phyloP scores from a whole-genome alignment of 305 asterid genomes.

The Rubia tinctorum region DNA sequence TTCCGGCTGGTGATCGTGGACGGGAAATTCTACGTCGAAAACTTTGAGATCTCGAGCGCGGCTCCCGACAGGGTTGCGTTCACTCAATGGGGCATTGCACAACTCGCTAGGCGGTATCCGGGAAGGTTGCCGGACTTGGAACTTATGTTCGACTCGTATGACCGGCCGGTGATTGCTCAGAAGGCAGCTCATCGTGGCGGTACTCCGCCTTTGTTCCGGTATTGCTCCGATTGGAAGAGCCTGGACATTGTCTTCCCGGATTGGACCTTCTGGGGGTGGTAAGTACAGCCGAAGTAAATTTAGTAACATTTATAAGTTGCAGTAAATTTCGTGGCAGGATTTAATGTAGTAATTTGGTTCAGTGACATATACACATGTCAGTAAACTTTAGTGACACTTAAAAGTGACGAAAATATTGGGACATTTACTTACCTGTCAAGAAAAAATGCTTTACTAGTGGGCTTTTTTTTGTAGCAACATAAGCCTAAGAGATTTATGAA shows the following conservation, averaged over 20 bases:
- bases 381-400: too few relatives aligned
- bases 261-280: constrained; percentile 99
- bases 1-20: constrained; percentile 54
- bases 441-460: too few relatives aligned
- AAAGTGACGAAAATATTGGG: too few relatives aligned
- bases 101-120: constrained; percentile 65
- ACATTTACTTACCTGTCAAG: too few relatives aligned
- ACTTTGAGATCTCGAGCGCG: constrained; percentile 25
- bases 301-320: too few relatives aligned
- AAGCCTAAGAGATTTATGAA: too few relatives aligned
- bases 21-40: constrained; percentile 63
- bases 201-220: constrained; percentile 71
- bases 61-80: constrained; percentile 59
- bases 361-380: too few relatives aligned
- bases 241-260: constrained; percentile 93
- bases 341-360: too few relatives aligned
- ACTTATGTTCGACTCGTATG: constrained; percentile 73
- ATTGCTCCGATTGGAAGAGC: constrained; percentile 66
- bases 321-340: too few relatives aligned
- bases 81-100: constrained; percentile 81
- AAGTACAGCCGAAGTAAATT: constrained; percentile 12
- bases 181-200: constrained; percentile 31
- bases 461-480: too few relatives aligned
- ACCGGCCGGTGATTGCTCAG: constrained; percentile 56
- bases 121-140: constrained; percentile 83